phyloP scores from a whole-genome alignment of 192 early-diverging fungal genomes.

The Entophlyctis luteolus region DNA sequence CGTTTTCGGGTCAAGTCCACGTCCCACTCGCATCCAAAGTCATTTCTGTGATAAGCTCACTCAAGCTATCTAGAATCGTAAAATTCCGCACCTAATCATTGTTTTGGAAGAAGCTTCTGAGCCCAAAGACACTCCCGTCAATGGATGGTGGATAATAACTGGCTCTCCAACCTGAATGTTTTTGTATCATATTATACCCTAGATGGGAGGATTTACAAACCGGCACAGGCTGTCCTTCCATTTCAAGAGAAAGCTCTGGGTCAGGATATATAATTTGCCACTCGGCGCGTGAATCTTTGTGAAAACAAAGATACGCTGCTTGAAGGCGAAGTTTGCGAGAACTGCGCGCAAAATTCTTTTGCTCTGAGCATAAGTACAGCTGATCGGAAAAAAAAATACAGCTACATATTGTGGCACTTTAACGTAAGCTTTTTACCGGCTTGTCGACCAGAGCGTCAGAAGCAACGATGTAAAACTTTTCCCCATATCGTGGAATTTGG shows the following conservation, averaged over 20 bases:
- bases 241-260: conserved; percentile 26
- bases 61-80: background rate
- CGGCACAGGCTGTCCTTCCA: conserved; percentile 31
- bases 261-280: conserved; percentile 40
- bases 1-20: conserved; percentile 19
- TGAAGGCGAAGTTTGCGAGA: conserved; percentile 33
- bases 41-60: conserved; percentile 23
- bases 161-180: conserved; percentile 21
- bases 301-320: conserved; percentile 25
- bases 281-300: conserved; percentile 22
- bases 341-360: conserved; percentile 21
- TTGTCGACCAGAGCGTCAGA: conserved; percentile 25
- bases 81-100: conserved; percentile 24
- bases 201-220: conserved; percentile 7
- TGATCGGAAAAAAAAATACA: background rate
- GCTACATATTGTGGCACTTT: background rate
- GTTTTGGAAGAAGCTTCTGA: conserved; percentile 20
- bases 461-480: conserved; percentile 29
- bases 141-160: conserved; percentile 32
- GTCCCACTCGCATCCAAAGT: conserved; percentile 41
- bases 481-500: conserved; percentile 20
- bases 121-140: conserved; percentile 31
- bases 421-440: conserved; percentile 4
- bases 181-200: background rate
- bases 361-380: conserved; percentile 37